Evolutionary conservation across 352 stramenopile genomes (phyloP).

Genomic region (Globisporangium viniferum): DNA sequence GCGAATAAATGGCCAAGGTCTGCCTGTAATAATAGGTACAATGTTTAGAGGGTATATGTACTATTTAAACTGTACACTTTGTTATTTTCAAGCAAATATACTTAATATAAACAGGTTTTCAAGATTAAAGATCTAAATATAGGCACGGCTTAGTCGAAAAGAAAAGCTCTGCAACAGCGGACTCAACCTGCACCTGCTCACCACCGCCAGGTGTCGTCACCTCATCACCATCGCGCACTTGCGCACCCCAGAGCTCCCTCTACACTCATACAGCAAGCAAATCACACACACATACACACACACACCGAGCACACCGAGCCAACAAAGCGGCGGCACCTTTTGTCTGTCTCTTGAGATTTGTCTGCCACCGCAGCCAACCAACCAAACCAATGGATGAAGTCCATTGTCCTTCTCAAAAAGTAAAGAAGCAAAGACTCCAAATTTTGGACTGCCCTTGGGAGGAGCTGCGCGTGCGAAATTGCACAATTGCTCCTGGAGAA

Average conservation of each 20-base stretch:
- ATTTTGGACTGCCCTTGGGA: neutral
- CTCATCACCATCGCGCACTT: neutral
- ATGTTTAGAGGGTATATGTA: too few species aligned
- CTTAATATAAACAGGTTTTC: neutral
- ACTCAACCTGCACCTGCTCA: neutral
- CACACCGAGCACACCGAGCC: too few species aligned
- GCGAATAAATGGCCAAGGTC: neutral
- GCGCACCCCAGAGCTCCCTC: neutral
- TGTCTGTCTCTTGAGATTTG: neutral
- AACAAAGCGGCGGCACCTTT: neutral
- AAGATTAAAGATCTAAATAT: neutral
- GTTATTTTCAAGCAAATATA: neutral
- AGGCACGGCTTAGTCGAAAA: neutral
- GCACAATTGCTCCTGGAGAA: neutral
- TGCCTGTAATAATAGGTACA: neutral
- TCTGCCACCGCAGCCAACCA: neutral
- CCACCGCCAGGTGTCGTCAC: neutral
- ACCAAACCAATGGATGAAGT: neutral
- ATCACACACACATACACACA: neutral
- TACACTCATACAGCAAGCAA: constrained; percentile 1
- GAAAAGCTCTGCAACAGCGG: constrained; percentile 2
- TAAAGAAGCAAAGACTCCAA: neutral
- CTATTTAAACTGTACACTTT: neutral
- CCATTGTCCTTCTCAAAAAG: neutral
- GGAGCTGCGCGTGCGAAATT: neutral